Conservation (phyloP, 768 basidiomycete species). For the Suillus occidentalis region DNA sequence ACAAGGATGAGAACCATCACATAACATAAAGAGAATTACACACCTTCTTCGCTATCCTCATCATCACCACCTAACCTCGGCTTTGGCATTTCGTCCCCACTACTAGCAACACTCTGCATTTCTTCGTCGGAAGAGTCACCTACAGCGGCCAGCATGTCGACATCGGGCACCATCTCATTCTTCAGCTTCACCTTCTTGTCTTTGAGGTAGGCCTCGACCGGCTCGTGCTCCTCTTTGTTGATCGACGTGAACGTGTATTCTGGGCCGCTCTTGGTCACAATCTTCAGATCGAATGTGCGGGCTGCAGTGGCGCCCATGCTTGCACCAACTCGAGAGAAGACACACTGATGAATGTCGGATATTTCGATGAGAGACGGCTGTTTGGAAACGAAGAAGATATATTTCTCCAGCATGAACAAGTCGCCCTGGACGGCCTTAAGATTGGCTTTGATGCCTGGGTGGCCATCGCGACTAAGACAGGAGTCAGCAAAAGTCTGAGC, state of each 20-base stretch:
- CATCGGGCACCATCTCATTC: slow-evolving; percentile 93
- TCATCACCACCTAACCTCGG: slow-evolving; percentile 54
- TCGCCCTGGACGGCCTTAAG: slow-evolving; percentile 96
- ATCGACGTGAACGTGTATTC: slow-evolving; percentile 92
- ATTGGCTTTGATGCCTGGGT: slow-evolving; percentile 96
- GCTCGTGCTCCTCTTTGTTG: slow-evolving; percentile 93
- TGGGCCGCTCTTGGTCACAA: slow-evolving; percentile 80
- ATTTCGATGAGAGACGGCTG: slow-evolving; percentile 89
- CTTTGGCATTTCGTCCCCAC: slow-evolving; percentile 60
- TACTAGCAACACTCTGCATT: slow-evolving; percentile 78
- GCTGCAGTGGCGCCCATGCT: slow-evolving; percentile 80
- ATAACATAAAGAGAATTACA: slow-evolving; percentile 16
- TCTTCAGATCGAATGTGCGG: slow-evolving; percentile 91
- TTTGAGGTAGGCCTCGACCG: slow-evolving; percentile 80
- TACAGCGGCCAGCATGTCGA: slow-evolving; percentile 67
- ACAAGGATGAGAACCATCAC: slow-evolving; percentile 5
- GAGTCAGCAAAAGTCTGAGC: slow-evolving; percentile 3
- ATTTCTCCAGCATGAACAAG: slow-evolving; percentile 97
- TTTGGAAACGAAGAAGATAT: slow-evolving; percentile 96
- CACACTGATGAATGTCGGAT: slow-evolving; percentile 83
- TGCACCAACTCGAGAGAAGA: slow-evolving; percentile 92
- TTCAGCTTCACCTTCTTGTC: slow-evolving; percentile 92
- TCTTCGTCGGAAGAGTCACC: slow-evolving; percentile 76
- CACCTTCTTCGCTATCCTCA: slow-evolving; percentile 76
- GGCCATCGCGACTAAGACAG: slow-evolving; percentile 70